These are phyloP conservation scores for Paratinospora sagittata DNA, from an alignment of 164 flowering plant species.

Conservation along the genomic window DNA sequence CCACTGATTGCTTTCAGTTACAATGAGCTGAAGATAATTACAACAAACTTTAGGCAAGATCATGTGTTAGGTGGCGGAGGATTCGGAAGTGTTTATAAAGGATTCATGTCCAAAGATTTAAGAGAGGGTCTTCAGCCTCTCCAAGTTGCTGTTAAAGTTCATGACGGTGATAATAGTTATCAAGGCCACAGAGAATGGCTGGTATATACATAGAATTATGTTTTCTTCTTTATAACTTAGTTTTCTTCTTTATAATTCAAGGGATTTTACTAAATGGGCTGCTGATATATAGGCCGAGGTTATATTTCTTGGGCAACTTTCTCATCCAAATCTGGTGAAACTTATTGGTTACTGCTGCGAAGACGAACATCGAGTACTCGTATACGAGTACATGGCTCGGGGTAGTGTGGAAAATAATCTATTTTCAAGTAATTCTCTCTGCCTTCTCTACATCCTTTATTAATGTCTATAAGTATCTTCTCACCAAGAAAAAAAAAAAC, in stretches of 20 bases:
- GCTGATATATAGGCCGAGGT: constrained; percentile 68
- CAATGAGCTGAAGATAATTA: constrained; percentile 59
- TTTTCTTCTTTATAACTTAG: not conserved
- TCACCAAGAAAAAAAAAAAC: too few species aligned
- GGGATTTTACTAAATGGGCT: not conserved
- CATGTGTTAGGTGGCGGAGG: constrained; percentile 90
- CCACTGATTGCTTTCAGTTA: constrained; percentile 71
- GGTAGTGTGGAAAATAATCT: constrained; percentile 88
- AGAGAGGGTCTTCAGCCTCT: constrained; percentile 51
- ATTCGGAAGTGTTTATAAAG: constrained; percentile 90
- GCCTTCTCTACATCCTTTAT: not conserved
- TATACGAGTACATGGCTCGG: constrained; percentile 87
- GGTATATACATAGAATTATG: constrained; percentile 47
- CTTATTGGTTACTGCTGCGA: constrained; percentile 90
- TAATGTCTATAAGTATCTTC: too few species aligned
- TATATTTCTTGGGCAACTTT: constrained; percentile 90
- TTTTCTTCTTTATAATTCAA: not conserved
- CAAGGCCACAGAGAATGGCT: constrained; percentile 99
- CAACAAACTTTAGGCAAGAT: constrained; percentile 73
- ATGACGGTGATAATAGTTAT: constrained; percentile 84
- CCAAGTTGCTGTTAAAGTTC: constrained; percentile 92
- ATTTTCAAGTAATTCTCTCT: constrained; percentile 58
- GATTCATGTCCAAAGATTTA: constrained; percentile 54
- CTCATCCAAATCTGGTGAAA: constrained; percentile 93
- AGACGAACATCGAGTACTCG: constrained; percentile 76